Conservation (phyloP, 306 rosid species). For the Trifolium subterraneum region DNA sequence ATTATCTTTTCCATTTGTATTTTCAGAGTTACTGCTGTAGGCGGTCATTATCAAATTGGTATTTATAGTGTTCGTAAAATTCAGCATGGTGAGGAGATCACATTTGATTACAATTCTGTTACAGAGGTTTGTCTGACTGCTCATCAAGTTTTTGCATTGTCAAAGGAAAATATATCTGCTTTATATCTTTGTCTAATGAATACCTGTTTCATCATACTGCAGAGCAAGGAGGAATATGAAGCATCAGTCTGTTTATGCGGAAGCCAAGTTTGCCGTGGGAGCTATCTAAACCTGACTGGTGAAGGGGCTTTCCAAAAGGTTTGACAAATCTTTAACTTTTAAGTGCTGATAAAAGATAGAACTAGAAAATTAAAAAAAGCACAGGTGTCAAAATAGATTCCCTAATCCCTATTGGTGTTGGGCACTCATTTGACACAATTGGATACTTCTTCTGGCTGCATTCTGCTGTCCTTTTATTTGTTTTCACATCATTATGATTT, state of each 20-base stretch:
- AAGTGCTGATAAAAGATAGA: slow-evolving; percentile 3
- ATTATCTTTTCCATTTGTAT: slow-evolving; percentile 27
- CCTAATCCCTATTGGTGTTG: not conserved
- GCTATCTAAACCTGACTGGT: slow-evolving; percentile 95
- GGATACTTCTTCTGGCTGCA: not conserved
- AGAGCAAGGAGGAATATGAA: slow-evolving; percentile 99
- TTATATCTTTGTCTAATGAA: slow-evolving; percentile 36
- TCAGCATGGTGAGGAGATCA: slow-evolving; percentile 89
- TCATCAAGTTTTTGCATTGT: slow-evolving; percentile 10
- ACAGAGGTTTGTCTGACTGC: slow-evolving; percentile 82
- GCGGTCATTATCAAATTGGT: slow-evolving; percentile 96
- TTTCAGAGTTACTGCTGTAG: slow-evolving; percentile 94
- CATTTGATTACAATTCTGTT: slow-evolving; percentile 97
- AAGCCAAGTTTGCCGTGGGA: slow-evolving; percentile 98
- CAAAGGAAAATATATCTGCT: slow-evolving; percentile 16
- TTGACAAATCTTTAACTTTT: slow-evolving; percentile 27
- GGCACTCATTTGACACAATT: not conserved
- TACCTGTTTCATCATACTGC: slow-evolving; percentile 39
- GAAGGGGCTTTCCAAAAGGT: slow-evolving; percentile 97
- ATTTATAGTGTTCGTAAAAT: slow-evolving; percentile 85
- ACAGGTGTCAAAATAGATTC: slow-evolving; percentile 10
- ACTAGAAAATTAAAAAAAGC: slow-evolving; percentile 6
- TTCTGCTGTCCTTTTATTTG: not conserved
- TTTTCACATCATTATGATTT: slow-evolving; percentile 6
- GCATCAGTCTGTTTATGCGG: slow-evolving; percentile 99